These are phyloP conservation scores for Turritis glabra DNA, from an alignment of 345 rosid species.

Conservation along the genomic window DNA sequence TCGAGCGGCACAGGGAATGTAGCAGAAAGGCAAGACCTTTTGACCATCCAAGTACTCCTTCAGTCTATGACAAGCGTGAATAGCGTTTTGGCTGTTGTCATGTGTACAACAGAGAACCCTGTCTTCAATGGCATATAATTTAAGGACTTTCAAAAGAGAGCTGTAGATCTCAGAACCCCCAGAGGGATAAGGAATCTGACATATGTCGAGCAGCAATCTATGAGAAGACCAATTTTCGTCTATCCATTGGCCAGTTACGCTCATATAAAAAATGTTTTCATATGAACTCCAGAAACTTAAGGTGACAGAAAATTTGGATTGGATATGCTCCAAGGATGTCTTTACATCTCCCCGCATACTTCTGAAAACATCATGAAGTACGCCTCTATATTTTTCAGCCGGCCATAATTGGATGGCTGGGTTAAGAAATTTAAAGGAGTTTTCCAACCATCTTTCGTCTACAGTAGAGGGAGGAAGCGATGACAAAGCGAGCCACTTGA, in stretches of 20 bases:
- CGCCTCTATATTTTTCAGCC: conserved; percentile 62
- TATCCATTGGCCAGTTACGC: conserved; percentile 87
- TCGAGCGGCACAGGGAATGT: conserved; percentile 89
- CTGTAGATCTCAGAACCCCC: conserved; percentile 65
- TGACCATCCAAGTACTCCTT: conserved; percentile 74
- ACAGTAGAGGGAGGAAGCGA: conserved; percentile 84
- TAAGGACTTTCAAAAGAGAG: conserved; percentile 62
- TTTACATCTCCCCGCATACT: conserved; percentile 89
- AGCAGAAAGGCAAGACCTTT: conserved; percentile 77
- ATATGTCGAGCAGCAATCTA: conserved; percentile 74
- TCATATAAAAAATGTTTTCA: conserved; percentile 74
- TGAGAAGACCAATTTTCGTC: conserved; percentile 77
- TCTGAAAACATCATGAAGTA: conserved; percentile 73
- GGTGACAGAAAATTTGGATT: conserved; percentile 73
- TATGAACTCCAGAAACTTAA: conserved; percentile 84
- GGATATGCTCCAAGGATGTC: conserved; percentile 61
- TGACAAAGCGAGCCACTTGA: conserved; percentile 81
- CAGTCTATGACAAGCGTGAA: conserved; percentile 78
- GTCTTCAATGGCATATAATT: conserved; percentile 68
- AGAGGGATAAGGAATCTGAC: conserved; percentile 74
- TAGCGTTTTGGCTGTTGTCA: conserved; percentile 77
- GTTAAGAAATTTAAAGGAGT: conserved; percentile 83
- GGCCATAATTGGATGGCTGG: conserved; percentile 80
- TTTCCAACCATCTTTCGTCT: conserved; percentile 74
- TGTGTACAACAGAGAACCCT: conserved; percentile 83